These are phyloP conservation scores for Heimioporus sp. DNA, from an alignment of 768 basidiomycete species.

Conservation along the genomic window DNA sequence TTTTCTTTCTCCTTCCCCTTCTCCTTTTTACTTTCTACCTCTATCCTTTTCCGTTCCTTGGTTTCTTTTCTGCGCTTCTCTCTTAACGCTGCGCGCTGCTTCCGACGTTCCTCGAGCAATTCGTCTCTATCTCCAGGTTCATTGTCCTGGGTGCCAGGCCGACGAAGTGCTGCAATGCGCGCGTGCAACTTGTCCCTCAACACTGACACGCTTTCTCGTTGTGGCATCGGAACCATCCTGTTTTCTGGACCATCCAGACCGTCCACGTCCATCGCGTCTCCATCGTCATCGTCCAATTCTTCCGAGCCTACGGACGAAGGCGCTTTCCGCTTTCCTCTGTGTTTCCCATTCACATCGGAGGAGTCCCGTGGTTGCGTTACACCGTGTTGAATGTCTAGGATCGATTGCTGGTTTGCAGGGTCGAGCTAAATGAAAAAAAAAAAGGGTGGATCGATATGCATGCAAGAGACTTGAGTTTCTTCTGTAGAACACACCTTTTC, in stretches of 20 bases:
- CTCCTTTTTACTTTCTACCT: constrained; percentile 57
- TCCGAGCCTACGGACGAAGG: constrained; percentile 28
- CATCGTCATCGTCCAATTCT: constrained; percentile 18
- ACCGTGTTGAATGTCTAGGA: constrained; percentile 72
- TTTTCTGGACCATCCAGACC: constrained; percentile 1
- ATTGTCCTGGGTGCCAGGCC: constrained; percentile 32
- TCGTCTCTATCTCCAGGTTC: constrained; percentile 73
- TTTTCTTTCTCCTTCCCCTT: constrained; percentile 48
- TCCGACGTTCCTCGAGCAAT: constrained; percentile 75
- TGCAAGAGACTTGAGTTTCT: neutral
- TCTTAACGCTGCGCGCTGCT: constrained; percentile 75
- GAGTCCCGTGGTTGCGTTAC: constrained; percentile 21
- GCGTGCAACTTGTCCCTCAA: constrained; percentile 75
- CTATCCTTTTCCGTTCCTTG: constrained; percentile 72
- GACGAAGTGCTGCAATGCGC: constrained; percentile 68
- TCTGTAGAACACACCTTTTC: constrained; percentile 59
- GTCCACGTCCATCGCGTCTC: constrained; percentile 30
- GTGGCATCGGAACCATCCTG: constrained; percentile 61
- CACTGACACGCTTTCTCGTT: constrained; percentile 55
- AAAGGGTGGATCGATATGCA: neutral
- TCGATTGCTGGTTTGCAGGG: constrained; percentile 82
- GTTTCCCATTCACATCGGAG: constrained; percentile 9
- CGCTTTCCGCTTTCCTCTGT: constrained; percentile 52
- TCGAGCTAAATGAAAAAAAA: constrained; percentile 61
- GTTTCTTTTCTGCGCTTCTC: constrained; percentile 86